A percentile compares a stretch with the other conserved stretches of the same genome.
These are phyloP conservation scores for Neurospora sp. DNA, from an alignment of 495 filamentous ascomycete genomes.

Conservation along the genomic window DNA sequence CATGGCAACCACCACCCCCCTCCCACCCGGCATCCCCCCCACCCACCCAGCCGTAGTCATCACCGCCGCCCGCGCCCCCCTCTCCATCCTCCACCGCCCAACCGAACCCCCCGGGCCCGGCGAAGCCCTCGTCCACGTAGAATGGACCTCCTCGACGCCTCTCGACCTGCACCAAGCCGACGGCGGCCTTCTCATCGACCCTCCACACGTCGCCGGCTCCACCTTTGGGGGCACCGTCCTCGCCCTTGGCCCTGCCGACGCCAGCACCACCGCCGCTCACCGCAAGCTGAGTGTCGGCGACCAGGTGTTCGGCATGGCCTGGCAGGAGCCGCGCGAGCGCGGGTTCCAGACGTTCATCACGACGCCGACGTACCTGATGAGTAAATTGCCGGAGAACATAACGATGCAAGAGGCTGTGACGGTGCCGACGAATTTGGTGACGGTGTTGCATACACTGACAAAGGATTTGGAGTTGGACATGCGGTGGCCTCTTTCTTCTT, in stretches of 20 bases:
- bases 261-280: constrained; percentile 8
- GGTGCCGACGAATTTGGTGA: constrained; percentile 43
- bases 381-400: constrained; percentile 27
- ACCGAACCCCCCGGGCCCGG: constrained; percentile 26
- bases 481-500: constrained; percentile 21
- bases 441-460: constrained; percentile 37
- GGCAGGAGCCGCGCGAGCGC: constrained; percentile 25
- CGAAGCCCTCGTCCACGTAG: constrained; percentile 31
- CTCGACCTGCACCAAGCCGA: constrained; percentile 46
- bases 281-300: constrained; percentile 23
- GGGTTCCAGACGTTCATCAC: constrained; percentile 38
- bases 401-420: constrained; percentile 36
- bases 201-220: constrained; percentile 29
- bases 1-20: constrained; percentile 3
- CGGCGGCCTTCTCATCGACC: constrained; percentile 34
- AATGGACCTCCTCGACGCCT: constrained; percentile 44
- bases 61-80: constrained; percentile 22
- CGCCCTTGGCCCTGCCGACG: constrained; percentile 28
- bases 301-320: constrained; percentile 41
- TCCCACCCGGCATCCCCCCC: constrained; percentile 9
- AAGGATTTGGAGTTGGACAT: constrained; percentile 33
- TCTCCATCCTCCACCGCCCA: constrained; percentile 23
- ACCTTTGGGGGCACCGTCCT: constrained; percentile 35
- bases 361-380: constrained; percentile 24
- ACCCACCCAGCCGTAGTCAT: constrained; percentile 35